phyloP scores from a whole-genome alignment of 2,329 filamentous ascomycete species.

The Stagonosporopsis cucurbitacearum region DNA sequence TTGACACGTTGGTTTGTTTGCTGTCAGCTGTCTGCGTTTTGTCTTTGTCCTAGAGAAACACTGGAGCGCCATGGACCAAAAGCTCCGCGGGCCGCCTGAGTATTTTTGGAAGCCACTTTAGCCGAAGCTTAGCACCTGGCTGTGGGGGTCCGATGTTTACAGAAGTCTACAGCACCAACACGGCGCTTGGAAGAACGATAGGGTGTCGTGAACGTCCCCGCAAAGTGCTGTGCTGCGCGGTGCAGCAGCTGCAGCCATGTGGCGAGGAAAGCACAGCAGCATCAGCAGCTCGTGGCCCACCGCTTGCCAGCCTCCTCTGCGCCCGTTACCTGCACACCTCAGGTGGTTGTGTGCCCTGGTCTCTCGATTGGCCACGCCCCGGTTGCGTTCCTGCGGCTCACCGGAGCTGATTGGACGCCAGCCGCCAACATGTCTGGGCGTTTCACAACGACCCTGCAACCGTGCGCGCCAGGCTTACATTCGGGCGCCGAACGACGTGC shows the following conservation, averaged over 20 bases:
- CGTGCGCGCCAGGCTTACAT: slow-evolving; percentile 18
- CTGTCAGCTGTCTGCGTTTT: slow-evolving; percentile 18
- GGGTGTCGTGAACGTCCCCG: not conserved
- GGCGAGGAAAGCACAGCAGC: slow-evolving; percentile 11
- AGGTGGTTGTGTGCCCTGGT: slow-evolving; percentile 18
- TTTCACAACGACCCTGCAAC: slow-evolving; percentile 30
- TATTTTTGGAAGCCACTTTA: slow-evolving; percentile 29
- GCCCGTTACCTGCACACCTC: slow-evolving; percentile 6
- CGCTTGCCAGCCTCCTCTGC: slow-evolving; percentile 15
- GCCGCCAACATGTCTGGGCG: slow-evolving; percentile 23
- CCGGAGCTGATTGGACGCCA: slow-evolving; percentile 25
- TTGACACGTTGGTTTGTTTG: slow-evolving; percentile 18
- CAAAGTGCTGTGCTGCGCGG: not conserved
- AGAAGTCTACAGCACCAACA: slow-evolving; percentile 6
- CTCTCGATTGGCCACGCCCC: slow-evolving; percentile 16
- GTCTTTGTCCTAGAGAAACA: slow-evolving; percentile 16
- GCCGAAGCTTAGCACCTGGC: slow-evolving; percentile 27
- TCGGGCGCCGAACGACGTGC: slow-evolving; percentile 21
- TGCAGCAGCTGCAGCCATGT: slow-evolving; percentile 12
- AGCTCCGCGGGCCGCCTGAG: slow-evolving; percentile 16
- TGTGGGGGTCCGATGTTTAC: slow-evolving; percentile 3
- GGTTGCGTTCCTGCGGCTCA: slow-evolving; percentile 17
- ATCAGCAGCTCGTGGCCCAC: slow-evolving; percentile 7
- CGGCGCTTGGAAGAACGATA: slow-evolving; percentile 6
- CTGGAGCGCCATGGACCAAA: slow-evolving; percentile 7